A percentile compares a stretch with the other conserved stretches of the same genome.
phyloP scores from a whole-genome alignment of 805 yeast genomes.

The Kregervanrija pseudodelftensis region DNA sequence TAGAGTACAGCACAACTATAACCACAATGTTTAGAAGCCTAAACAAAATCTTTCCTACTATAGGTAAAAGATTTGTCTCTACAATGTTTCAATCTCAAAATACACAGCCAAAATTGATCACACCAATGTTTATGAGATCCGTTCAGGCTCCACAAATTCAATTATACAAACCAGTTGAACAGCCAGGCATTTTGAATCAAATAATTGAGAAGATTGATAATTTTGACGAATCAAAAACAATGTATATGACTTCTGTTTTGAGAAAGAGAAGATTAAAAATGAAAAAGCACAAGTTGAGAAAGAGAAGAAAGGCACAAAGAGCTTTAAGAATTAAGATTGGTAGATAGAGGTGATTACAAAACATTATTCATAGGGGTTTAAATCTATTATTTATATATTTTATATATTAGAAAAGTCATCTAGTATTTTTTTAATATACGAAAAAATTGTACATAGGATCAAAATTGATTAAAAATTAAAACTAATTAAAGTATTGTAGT shows the following conservation, averaged over 20 bases:
- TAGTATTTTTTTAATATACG: too few species aligned
- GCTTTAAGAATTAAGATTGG: slow-evolving; percentile 69
- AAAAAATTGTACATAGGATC: too few species aligned
- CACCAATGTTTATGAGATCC: neutral
- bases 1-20: neutral
- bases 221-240: slow-evolving; percentile 1
- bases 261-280: slow-evolving; percentile 88
- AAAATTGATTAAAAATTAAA: too few species aligned
- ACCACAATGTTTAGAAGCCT: too few species aligned
- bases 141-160: neutral
- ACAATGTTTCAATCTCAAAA: slow-evolving; percentile 3
- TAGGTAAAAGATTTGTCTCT: slow-evolving; percentile 10
- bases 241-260: slow-evolving; percentile 60
- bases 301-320: slow-evolving; percentile 92
- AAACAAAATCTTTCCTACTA: neutral
- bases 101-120: too few species aligned
- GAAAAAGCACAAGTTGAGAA: slow-evolving; percentile 96
- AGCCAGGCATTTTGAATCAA: slow-evolving; percentile 1
- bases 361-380: neutral
- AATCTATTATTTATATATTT: neutral
- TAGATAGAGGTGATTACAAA: slow-evolving; percentile 14
- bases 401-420: too few species aligned
- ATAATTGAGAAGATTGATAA: neutral
- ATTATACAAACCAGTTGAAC: neutral
- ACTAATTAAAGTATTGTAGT: neutral